These are phyloP conservation scores for Alternaria brassicae DNA, from an alignment of 2,329 filamentous ascomycete genomes.

Conservation along the genomic window DNA sequence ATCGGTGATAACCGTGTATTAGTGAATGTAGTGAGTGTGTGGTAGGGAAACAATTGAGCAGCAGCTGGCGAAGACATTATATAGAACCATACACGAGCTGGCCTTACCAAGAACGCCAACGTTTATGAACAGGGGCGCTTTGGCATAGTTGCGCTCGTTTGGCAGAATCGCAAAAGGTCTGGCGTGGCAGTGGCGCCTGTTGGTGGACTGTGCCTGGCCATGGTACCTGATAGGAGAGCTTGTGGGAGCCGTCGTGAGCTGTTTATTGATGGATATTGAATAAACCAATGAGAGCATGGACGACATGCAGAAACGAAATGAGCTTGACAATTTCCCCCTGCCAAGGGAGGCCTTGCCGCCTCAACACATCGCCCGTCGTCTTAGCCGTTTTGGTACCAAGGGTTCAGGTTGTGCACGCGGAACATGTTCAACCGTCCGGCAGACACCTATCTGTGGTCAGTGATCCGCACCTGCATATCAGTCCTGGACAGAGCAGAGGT, in stretches of 20 bases:
- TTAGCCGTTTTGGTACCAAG: constrained; percentile 29
- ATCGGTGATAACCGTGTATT: constrained; percentile 51
- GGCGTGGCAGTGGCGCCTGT: constrained; percentile 38
- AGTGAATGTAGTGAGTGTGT: constrained; percentile 47
- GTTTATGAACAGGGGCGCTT: constrained; percentile 34
- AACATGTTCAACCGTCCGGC: constrained; percentile 17
- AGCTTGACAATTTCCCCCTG: constrained; percentile 40
- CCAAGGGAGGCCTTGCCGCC: constrained; percentile 37
- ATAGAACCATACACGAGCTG: constrained; percentile 36
- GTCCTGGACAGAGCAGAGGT: constrained; percentile 3
- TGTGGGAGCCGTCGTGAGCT: constrained; percentile 32
- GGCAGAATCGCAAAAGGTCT: constrained; percentile 28
- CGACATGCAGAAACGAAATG: constrained; percentile 43
- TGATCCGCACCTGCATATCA: constrained; percentile 14
- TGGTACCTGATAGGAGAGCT: constrained; percentile 45
- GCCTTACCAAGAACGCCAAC: constrained; percentile 34
- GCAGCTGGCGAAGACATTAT: constrained; percentile 44
- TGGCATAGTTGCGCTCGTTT: constrained; percentile 37
- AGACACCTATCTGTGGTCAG: constrained; percentile 13
- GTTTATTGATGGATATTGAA: constrained; percentile 42
- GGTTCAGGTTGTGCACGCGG: constrained; percentile 22
- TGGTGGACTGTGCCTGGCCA: constrained; percentile 31
- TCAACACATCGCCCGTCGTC: constrained; percentile 34
- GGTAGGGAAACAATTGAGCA: constrained; percentile 37
- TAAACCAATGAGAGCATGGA: constrained; percentile 30